These are phyloP conservation scores for Avena sativa DNA, from an alignment of 176 grass and related monocot species.

Conservation along the genomic window DNA sequence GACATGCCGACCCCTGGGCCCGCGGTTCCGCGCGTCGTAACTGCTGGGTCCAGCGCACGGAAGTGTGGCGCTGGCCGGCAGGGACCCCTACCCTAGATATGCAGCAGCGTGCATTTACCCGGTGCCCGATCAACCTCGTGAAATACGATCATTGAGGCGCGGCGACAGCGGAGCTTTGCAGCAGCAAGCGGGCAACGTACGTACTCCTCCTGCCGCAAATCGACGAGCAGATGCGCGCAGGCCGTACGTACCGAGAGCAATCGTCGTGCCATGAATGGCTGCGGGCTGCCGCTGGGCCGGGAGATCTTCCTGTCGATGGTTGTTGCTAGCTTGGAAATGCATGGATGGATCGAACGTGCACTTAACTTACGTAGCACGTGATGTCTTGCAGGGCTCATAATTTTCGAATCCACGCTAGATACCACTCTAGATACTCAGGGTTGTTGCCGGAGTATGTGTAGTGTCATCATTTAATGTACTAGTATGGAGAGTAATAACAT, in stretches of 20 bases:
- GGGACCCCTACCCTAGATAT: background rate
- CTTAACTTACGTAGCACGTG: too few species aligned
- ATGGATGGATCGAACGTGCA: too few species aligned
- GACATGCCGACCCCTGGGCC: background rate
- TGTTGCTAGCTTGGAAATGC: too few species aligned
- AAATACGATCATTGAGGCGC: background rate
- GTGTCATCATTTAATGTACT: too few species aligned
- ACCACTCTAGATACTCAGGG: too few species aligned
- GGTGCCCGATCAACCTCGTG: slow-evolving; percentile 4
- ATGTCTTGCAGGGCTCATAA: too few species aligned
- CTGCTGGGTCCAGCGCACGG: background rate
- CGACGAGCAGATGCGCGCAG: background rate
- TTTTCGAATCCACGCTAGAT: too few species aligned
- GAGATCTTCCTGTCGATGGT: background rate
- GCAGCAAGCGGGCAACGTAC: too few species aligned
- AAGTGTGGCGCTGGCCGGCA: background rate
- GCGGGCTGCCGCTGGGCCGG: too few species aligned
- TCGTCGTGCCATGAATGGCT: background rate
- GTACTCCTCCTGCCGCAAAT: too few species aligned
- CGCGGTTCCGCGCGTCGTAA: background rate
- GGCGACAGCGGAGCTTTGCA: background rate
- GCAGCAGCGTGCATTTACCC: background rate
- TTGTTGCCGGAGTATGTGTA: too few species aligned
- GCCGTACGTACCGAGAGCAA: background rate
- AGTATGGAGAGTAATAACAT: too few species aligned